phyloP scores from a whole-genome alignment of 306 rosid genomes.

The Prinsepia uniflora region DNA sequence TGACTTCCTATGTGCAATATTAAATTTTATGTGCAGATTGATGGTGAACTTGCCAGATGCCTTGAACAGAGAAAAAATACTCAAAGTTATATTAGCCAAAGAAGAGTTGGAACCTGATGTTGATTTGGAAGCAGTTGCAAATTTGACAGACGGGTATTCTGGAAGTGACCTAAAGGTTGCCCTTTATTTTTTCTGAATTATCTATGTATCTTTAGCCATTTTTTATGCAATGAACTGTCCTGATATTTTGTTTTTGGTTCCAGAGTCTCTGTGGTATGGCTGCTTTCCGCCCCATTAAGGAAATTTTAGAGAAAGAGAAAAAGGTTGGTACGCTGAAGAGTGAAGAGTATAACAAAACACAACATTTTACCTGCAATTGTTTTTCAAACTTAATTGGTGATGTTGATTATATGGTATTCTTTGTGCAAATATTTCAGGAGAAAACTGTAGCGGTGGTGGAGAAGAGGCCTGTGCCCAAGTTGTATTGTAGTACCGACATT shows the following conservation, averaged over 20 bases:
- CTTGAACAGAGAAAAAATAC: slow-evolving; percentile 72
- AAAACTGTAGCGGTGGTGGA: slow-evolving; percentile 53
- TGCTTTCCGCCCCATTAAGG: slow-evolving; percentile 87
- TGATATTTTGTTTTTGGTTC: slow-evolving; percentile 30
- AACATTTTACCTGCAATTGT: not conserved
- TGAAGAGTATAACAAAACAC: not conserved
- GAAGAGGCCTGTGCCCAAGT: slow-evolving; percentile 55
- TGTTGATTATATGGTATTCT: slow-evolving; percentile 9
- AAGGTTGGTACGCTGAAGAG: slow-evolving; percentile 42
- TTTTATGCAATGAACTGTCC: not conserved
- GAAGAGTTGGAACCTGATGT: slow-evolving; percentile 77
- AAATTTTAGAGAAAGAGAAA: slow-evolving; percentile 87
- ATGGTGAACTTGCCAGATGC: slow-evolving; percentile 94
- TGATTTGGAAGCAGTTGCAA: slow-evolving; percentile 74
- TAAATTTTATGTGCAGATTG: slow-evolving; percentile 47
- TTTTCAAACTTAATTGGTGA: not conserved
- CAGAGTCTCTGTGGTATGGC: slow-evolving; percentile 91
- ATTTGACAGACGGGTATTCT: slow-evolving; percentile 90
- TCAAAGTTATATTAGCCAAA: slow-evolving; percentile 74
- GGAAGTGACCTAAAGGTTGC: slow-evolving; percentile 94
- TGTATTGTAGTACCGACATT: slow-evolving; percentile 61
- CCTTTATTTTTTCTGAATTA: not conserved
- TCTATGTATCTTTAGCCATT: not conserved
- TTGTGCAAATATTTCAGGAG: slow-evolving; percentile 53
- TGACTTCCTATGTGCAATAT: not conserved